Conservation (phyloP, 805 yeast genomes). For the Yarrowia phangngaensis region DNA sequence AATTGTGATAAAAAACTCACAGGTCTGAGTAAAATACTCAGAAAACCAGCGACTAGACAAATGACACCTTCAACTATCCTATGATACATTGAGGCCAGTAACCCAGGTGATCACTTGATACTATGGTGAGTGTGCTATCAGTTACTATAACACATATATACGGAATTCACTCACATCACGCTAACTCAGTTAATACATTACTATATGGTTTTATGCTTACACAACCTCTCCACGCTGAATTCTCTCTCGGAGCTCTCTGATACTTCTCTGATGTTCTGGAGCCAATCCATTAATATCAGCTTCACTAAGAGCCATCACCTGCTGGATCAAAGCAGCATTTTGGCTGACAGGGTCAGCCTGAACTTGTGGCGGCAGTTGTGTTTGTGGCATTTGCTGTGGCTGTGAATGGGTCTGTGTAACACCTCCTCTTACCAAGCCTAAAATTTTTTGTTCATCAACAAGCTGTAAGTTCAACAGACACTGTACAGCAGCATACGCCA, state of each 20-base stretch:
- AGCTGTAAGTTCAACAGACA: slow-evolving; percentile 47
- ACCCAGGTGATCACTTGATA: too few relatives aligned
- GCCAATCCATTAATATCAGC: slow-evolving; percentile 49
- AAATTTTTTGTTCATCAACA: slow-evolving; percentile 32
- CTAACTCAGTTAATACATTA: too few relatives aligned
- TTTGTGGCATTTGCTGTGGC: too few relatives aligned
- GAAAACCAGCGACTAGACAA: too few relatives aligned
- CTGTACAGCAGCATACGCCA: slow-evolving; percentile 79
- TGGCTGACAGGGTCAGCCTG: not conserved
- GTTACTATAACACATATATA: too few relatives aligned
- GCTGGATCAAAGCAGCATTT: slow-evolving; percentile 45
- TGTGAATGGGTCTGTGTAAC: too few relatives aligned
- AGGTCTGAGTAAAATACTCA: too few relatives aligned
- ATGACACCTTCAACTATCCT: too few relatives aligned
- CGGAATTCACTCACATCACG: too few relatives aligned
- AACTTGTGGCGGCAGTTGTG: not conserved
- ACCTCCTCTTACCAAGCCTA: slow-evolving; percentile 9
- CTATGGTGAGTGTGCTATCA: too few relatives aligned
- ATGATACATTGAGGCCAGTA: too few relatives aligned
- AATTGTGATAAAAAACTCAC: too few relatives aligned
- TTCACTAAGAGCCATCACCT: slow-evolving; percentile 50
- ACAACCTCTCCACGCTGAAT: slow-evolving; percentile 31
- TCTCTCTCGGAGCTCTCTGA: slow-evolving; percentile 32
- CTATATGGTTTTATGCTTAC: not conserved
- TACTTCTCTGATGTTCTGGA: slow-evolving; percentile 46